Percentiles rank a stretch among this genome's conserved stretches.
Conservation (phyloP, 1,284 basidiomycete genomes). For the Pseudomicrostroma phylloplanum region DNA sequence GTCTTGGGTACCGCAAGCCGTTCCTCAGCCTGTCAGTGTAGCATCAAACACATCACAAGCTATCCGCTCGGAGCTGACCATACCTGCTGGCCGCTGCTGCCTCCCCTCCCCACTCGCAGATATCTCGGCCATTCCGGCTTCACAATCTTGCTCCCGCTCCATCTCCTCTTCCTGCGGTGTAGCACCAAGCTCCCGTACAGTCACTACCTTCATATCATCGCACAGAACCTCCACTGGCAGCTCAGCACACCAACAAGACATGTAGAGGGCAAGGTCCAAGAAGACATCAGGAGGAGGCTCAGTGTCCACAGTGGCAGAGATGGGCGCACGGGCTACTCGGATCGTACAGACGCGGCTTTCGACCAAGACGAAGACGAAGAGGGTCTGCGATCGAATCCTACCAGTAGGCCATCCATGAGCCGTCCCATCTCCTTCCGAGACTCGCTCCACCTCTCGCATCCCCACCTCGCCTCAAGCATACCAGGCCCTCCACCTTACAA, state of each 20-base stretch:
- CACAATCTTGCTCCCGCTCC: conserved; percentile 36
- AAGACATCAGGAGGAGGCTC: conserved; percentile 1
- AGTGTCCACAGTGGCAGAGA: neutral
- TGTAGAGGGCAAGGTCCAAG: conserved; percentile 1
- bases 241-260: conserved; percentile 21
- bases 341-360: neutral
- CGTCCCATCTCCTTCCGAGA: neutral
- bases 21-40: conserved; percentile 28
- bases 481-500: neutral
- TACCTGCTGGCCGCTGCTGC: neutral
- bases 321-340: neutral
- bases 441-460: neutral
- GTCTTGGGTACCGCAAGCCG: conserved; percentile 43
- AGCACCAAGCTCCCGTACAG: conserved; percentile 21
- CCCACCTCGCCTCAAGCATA: neutral
- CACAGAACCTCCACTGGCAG: conserved; percentile 41
- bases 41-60: neutral
- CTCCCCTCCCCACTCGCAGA: conserved; percentile 7
- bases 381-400: neutral
- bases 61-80: neutral
- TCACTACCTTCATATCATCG: conserved; percentile 35
- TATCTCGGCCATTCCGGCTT: conserved; percentile 47
- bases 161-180: conserved; percentile 33
- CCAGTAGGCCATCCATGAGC: neutral
- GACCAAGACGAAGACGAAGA: neutral